Conservation (phyloP, 768 basidiomycete genomes). For the Macrolepiota albuminosa region DNA sequence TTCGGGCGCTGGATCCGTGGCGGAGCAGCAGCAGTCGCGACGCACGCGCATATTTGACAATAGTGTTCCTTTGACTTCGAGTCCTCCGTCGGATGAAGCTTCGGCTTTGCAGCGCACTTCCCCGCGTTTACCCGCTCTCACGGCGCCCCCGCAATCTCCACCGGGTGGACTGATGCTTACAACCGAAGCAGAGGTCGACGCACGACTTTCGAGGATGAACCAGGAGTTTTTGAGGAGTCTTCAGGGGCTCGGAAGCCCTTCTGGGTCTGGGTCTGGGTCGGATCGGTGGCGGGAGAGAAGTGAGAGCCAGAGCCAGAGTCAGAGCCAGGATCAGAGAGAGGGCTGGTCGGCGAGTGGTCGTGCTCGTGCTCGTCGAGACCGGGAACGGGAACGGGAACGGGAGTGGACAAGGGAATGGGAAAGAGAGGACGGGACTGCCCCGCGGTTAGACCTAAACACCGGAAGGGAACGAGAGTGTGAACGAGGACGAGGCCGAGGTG, state of each 20-base stretch:
- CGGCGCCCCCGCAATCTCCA: constrained; percentile 9
- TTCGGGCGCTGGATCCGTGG: background rate
- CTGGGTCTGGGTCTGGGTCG: constrained; percentile 6
- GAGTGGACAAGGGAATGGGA: background rate
- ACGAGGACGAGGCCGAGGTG: background rate
- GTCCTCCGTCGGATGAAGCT: background rate
- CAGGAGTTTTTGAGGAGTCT: constrained; percentile 62
- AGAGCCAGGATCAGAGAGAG: background rate
- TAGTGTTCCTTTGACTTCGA: background rate
- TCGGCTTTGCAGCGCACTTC: background rate
- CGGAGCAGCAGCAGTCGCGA: background rate
- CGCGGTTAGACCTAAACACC: background rate
- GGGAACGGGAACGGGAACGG: background rate
- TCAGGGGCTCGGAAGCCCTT: constrained; percentile 50
- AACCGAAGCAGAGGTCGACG: constrained; percentile 62
- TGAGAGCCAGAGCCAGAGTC: background rate
- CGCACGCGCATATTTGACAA: background rate
- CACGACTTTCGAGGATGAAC: constrained; percentile 60
- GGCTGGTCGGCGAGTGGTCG: background rate
- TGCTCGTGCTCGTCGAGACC: background rate
- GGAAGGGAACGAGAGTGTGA: background rate
- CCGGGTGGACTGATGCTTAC: constrained; percentile 54
- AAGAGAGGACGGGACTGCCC: background rate
- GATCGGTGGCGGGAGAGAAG: background rate
- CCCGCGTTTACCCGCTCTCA: background rate